These are phyloP conservation scores for Candida saitoana DNA, from an alignment of 805 yeast genomes.

Conservation along the genomic window DNA sequence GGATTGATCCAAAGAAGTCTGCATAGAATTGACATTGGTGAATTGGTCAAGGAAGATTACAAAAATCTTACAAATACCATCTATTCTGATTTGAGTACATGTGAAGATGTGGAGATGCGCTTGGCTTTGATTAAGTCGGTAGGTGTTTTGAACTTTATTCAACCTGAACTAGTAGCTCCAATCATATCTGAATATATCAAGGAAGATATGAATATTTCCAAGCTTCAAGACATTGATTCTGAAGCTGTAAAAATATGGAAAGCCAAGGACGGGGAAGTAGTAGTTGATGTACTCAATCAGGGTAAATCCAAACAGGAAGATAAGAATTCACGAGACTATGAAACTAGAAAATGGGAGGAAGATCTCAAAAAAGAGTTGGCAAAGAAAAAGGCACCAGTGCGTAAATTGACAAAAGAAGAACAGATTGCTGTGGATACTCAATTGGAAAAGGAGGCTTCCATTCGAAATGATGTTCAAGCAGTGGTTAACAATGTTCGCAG, in stretches of 20 bases:
- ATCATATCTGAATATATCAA: constrained; percentile 41
- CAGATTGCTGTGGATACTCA: constrained; percentile 59
- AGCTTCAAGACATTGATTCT: constrained; percentile 39
- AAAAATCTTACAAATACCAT: constrained; percentile 17
- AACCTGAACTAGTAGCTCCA: constrained; percentile 56
- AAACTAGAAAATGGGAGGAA: constrained; percentile 86
- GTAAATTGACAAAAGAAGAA: constrained; percentile 75
- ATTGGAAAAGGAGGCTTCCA: constrained; percentile 53
- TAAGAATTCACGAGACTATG: constrained; percentile 80
- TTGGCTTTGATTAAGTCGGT: constrained; percentile 49
- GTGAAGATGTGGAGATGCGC: constrained; percentile 30
- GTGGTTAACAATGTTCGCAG: constrained; percentile 40
- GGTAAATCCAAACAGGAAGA: constrained; percentile 43
- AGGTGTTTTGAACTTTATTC: constrained; percentile 51
- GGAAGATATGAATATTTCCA: constrained; percentile 36
- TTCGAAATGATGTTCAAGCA: constrained; percentile 45
- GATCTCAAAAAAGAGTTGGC: constrained; percentile 71
- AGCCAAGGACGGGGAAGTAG: constrained; percentile 66
- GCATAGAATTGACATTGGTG: constrained; percentile 56
- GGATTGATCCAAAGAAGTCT: constrained; percentile 58
- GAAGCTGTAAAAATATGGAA: constrained; percentile 61
- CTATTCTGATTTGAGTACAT: constrained; percentile 18
- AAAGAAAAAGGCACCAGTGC: constrained; percentile 39
- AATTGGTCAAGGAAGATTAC: constrained; percentile 35
- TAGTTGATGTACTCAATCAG: constrained; percentile 55